Percentiles rank a stretch among this genome's conserved stretches.
Evolutionary conservation across 2,329 filamentous ascomycete species (phyloP).

Genomic region (Verticillium tricorpus): DNA sequence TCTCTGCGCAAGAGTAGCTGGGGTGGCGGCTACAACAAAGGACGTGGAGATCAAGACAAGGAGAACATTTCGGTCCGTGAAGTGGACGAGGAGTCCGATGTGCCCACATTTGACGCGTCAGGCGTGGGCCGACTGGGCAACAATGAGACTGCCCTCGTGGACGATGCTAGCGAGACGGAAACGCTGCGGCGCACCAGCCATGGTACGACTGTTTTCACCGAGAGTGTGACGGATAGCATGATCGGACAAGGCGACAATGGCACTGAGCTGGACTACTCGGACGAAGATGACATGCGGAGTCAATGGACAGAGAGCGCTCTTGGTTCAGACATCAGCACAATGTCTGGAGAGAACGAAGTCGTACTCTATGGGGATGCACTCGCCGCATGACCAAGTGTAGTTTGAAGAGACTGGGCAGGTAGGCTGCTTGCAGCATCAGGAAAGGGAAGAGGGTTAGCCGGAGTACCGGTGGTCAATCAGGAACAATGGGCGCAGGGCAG

Average conservation of each 20-base stretch:
- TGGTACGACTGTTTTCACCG: constrained; percentile 43
- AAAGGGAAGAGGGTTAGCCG: not conserved
- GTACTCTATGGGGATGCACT: constrained; percentile 18
- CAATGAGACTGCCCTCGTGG: constrained; percentile 17
- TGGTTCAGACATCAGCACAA: constrained; percentile 1
- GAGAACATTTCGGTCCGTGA: constrained; percentile 62
- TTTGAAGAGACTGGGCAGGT: not conserved
- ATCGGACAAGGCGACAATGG: constrained; percentile 30
- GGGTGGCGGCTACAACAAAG: constrained; percentile 48
- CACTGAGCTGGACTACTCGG: constrained; percentile 30
- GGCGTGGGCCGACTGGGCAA: not conserved
- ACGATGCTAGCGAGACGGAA: constrained; percentile 45
- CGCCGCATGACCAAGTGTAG: not conserved
- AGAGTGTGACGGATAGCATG: constrained; percentile 10
- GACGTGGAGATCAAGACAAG: constrained; percentile 52
- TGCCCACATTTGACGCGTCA: constrained; percentile 3
- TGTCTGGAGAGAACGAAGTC: constrained; percentile 5
- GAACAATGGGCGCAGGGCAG: not conserved
- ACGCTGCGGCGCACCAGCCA: constrained; percentile 44
- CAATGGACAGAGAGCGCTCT: constrained; percentile 44
- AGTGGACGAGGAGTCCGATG: constrained; percentile 52
- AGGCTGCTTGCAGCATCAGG: not conserved
- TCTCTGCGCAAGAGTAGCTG: constrained; percentile 65
- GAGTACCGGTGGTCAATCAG: not conserved
- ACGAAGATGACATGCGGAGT: constrained; percentile 34